phyloP scores from a whole-genome alignment of 306 rosid genomes.

The Vigna nakashimae region DNA sequence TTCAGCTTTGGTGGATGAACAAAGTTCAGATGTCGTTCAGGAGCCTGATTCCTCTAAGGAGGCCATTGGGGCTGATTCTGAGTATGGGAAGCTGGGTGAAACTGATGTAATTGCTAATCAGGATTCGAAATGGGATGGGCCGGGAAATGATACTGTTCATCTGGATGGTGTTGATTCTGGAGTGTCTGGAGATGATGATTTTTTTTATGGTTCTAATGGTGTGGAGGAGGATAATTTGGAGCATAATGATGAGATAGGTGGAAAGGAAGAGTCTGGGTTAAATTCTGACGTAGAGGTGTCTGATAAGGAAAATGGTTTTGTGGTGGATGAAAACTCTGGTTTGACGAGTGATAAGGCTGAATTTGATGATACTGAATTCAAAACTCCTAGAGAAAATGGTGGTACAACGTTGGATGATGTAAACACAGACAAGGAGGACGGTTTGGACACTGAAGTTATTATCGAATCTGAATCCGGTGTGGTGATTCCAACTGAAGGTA shows the following conservation, averaged over 20 bases:
- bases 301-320: constrained; percentile 44
- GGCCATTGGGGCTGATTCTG: constrained; percentile 44
- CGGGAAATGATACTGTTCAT: constrained; percentile 27
- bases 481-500: constrained; percentile 44
- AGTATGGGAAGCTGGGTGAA: constrained; percentile 8
- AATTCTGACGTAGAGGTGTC: constrained; percentile 42
- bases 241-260: constrained; percentile 44
- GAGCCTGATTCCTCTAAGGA: constrained; percentile 58
- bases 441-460: constrained; percentile 45
- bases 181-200: constrained; percentile 46
- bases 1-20: constrained; percentile 42
- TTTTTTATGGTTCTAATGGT: constrained; percentile 38
- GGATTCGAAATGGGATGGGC: constrained; percentile 30
- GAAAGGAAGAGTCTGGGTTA: constrained; percentile 47
- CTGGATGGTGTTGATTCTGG: constrained; percentile 53
- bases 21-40: constrained; percentile 38
- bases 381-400: constrained; percentile 45
- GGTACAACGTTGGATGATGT: constrained; percentile 45
- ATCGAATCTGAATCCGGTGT: constrained; percentile 47
- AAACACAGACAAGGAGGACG: constrained; percentile 44
- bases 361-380: constrained; percentile 46
- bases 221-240: constrained; percentile 35
- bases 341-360: constrained; percentile 45
- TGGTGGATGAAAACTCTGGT: constrained; percentile 42
- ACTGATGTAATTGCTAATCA: constrained; percentile 32